phyloP scores from a whole-genome alignment of 116 monocot species.

The Cymodocea nodosa region DNA sequence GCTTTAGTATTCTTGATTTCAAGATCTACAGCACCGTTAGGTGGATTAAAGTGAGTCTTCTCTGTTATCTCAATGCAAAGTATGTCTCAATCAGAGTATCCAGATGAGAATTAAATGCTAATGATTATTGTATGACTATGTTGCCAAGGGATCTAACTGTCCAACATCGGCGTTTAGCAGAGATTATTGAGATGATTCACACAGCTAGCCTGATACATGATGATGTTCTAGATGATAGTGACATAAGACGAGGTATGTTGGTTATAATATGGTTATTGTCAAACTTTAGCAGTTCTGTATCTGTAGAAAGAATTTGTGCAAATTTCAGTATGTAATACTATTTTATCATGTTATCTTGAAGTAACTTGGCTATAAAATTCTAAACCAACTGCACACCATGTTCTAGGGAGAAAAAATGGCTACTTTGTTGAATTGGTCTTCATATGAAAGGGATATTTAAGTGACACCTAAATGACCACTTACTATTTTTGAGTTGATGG shows the following conservation, averaged over 20 bases:
- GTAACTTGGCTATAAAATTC: too few species aligned
- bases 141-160: slow-evolving; percentile 52
- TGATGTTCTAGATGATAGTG: slow-evolving; percentile 94
- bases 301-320: not conserved
- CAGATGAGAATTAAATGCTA: not conserved
- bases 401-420: too few species aligned
- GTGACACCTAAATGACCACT: too few species aligned
- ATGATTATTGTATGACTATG: not conserved
- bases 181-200: slow-evolving; percentile 98
- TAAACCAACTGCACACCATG: too few species aligned
- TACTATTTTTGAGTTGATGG: too few species aligned
- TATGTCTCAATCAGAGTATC: not conserved
- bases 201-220: slow-evolving; percentile 98
- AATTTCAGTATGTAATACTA: too few species aligned
- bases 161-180: slow-evolving; percentile 78
- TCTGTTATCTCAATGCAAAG: not conserved
- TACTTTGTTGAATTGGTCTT: too few species aligned
- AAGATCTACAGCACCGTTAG: slow-evolving; percentile 65
- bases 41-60: slow-evolving; percentile 54
- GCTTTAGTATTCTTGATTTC: slow-evolving; percentile 87
- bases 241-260: slow-evolving; percentile 61
- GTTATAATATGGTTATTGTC: not conserved
- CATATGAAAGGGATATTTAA: too few species aligned
- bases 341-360: too few species aligned
- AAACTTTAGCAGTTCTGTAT: not conserved